phyloP scores from a whole-genome alignment of 495 filamentous ascomycete species.

The Hypoxylon intermedium region DNA sequence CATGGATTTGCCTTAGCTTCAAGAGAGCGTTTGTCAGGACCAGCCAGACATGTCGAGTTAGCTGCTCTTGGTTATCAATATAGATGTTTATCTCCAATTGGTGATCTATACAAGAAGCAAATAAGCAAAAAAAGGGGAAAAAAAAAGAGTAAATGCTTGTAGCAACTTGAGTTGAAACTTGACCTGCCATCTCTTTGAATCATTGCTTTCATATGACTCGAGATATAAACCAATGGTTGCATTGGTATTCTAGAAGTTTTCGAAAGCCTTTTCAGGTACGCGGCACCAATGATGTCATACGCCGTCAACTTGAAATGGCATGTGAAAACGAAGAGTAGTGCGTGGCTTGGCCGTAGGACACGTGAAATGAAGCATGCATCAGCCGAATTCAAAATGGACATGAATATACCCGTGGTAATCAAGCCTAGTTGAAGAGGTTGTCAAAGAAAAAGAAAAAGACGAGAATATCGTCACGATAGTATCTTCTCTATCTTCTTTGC shows the following conservation, averaged over 20 bases:
- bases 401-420: too few species aligned
- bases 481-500: not conserved
- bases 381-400: too few species aligned
- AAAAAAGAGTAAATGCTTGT: too few species aligned
- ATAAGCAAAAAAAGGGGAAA: not conserved
- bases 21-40: not conserved
- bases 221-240: conserved; percentile 1
- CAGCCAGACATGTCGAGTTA: not conserved
- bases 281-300: conserved; percentile 24
- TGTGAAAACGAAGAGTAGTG: conserved; percentile 24
- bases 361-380: too few species aligned
- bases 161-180: too few species aligned
- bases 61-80: not conserved
- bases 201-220: not conserved
- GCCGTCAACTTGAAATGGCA: conserved; percentile 1
- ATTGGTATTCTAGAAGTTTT: conserved; percentile 14
- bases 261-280: not conserved
- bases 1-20: not conserved
- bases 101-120: not conserved
- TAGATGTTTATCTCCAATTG: not conserved
- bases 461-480: too few species aligned
- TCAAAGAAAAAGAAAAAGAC: too few species aligned
- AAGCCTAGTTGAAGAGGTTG: too few species aligned
- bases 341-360: conserved; percentile 18
- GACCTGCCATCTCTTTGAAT: too few species aligned